Evolutionary conservation across 495 filamentous ascomycete genomes (phyloP), one percentile per base, ranked within the genome.

Genomic region (Cercophora sp.): DNA sequence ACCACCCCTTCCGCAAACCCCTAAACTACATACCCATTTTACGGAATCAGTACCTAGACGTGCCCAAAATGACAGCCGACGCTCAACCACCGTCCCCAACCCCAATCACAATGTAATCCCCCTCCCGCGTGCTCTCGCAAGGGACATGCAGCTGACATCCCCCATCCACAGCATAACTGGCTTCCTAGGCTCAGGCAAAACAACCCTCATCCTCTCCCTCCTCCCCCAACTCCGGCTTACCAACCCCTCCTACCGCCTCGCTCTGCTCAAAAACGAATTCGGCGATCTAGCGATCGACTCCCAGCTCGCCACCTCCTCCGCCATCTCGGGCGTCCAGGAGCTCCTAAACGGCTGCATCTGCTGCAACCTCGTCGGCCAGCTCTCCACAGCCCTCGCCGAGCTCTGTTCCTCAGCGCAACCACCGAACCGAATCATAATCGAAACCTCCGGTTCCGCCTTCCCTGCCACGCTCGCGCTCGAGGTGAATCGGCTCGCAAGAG

Each of bases 211-310:
- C 55, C 82, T 96, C 32, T 88, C 91, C 68, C 84, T 96, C 31
- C 74, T 96, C 64, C 89, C 89, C 0, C 91, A 96, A 72, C 84
- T 96, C 3, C 88, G 83, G 19, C 65, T 71, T 42, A 61, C 70
- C 20, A 79, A 79, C 57, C 77, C 79, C 6, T 67, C 65, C 55
- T 96, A 96, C 80, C 82, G 81, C 3, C 82, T 98, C 46, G 92
- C 91, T n/a, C 83, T 98, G 18, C 78, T 98, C 18, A 98, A 98
- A 69, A 98, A 98, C 69, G 93, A 98, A 71, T 96, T 96, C 68
- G 93, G 93, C 62, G 91, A 97, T 68, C 68, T 98, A 15, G 91
- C 89, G 22, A 78, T 97, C 66, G 93, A 97, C 78, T 90, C 86
- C 8, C 89, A 94, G 67, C 81, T 97, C 15, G 91, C 93, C 36